These are phyloP conservation scores for Hexamita inflata DNA, from an alignment of 208 protist genomes.

Conservation along the genomic window DNA sequence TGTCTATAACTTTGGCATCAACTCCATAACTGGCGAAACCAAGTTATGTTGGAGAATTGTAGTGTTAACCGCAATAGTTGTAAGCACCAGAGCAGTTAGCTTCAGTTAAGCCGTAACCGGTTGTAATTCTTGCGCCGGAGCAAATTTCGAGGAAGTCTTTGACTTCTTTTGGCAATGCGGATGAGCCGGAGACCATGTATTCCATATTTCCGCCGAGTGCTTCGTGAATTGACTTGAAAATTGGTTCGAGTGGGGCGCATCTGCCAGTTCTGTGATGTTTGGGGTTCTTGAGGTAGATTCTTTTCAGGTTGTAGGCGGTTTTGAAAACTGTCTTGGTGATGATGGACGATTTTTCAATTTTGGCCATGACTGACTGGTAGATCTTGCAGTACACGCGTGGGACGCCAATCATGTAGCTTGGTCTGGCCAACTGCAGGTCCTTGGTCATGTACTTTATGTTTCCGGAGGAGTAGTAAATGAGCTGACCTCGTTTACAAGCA, in stretches of 20 bases:
- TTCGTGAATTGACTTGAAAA: slow-evolving; percentile 15
- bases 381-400: slow-evolving; percentile 10
- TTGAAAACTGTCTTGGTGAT: not conserved
- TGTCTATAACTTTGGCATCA: slow-evolving; percentile 14
- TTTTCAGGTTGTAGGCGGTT: not conserved
- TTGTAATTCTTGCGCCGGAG: slow-evolving; percentile 15
- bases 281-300: too few species aligned
- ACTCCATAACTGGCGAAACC: not conserved
- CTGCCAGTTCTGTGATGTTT: too few species aligned
- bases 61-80: not conserved
- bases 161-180: not conserved
- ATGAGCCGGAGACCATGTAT: slow-evolving; percentile 4
- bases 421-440: not conserved
- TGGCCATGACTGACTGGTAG: not conserved
- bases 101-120: slow-evolving; percentile 14
- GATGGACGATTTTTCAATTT: not conserved
- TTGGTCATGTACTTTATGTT: slow-evolving; percentile 8
- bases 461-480: slow-evolving; percentile 1
- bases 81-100: not conserved
- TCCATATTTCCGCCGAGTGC: slow-evolving; percentile 5
- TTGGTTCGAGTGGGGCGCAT: not conserved
- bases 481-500: not conserved
- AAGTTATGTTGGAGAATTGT: not conserved
- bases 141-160: not conserved
- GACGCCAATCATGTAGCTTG: not conserved